Evolutionary conservation across 192 early-diverging fungal species (phyloP).

Genomic region (Entomortierella beljakovae): DNA sequence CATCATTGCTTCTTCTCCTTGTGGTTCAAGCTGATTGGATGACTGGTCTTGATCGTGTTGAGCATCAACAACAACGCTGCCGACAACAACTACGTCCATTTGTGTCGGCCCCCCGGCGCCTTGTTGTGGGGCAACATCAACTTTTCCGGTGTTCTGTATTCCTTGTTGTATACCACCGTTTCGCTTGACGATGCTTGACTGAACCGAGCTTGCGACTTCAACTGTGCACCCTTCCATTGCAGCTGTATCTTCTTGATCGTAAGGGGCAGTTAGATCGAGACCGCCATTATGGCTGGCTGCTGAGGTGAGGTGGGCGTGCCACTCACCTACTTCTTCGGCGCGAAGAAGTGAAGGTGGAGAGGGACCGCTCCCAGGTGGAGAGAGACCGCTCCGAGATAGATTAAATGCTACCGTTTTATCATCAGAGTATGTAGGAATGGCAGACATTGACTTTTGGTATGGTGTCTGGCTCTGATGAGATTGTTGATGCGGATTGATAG

Average conservation of each 20-base stretch:
- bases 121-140: background rate
- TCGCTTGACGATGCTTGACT: background rate
- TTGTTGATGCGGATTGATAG: constrained; percentile 8
- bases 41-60: constrained; percentile 1
- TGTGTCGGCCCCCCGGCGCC: constrained; percentile 5
- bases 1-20: background rate
- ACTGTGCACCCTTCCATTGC: constrained; percentile 32
- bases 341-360: constrained; percentile 20
- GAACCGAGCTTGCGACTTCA: background rate
- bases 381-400: constrained; percentile 1
- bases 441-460: constrained; percentile 14
- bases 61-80: background rate
- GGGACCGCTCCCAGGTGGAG: constrained; percentile 1
- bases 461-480: constrained; percentile 3
- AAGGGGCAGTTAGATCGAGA: constrained; percentile 24
- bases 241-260: constrained; percentile 39
- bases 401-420: constrained; percentile 4
- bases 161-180: constrained; percentile 17
- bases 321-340: background rate
- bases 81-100: constrained; percentile 5
- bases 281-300: constrained; percentile 15
- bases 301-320: background rate
- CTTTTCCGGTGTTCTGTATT: constrained; percentile 7
- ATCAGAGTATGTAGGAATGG: constrained; percentile 22
- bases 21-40: background rate